Conservation (phyloP, 495 filamentous ascomycete genomes). For the Xylaria bambusicola region DNA sequence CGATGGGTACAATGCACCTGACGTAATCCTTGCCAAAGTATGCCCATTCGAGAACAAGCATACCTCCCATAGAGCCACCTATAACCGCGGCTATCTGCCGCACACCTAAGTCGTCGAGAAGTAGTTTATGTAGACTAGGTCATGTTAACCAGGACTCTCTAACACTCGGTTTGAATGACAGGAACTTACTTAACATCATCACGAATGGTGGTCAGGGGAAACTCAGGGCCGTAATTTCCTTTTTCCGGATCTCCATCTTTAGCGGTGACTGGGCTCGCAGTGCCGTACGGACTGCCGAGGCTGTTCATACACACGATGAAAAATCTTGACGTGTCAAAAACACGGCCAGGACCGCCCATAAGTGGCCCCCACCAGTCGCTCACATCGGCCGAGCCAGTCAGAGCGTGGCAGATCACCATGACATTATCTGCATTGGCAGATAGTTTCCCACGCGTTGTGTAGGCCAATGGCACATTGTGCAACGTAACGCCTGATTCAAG, state of each 20-base stretch:
- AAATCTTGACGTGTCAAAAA: slow-evolving; percentile 90
- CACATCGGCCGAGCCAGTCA: slow-evolving; percentile 95
- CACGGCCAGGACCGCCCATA: slow-evolving; percentile 82
- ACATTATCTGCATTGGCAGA: slow-evolving; percentile 80
- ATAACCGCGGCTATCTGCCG: slow-evolving; percentile 84
- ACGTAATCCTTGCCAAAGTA: slow-evolving; percentile 97
- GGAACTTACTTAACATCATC: slow-evolving; percentile 88
- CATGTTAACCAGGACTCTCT: slow-evolving; percentile 18
- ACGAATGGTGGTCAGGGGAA: slow-evolving; percentile 89
- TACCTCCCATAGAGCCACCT: slow-evolving; percentile 97
- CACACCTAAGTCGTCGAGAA: slow-evolving; percentile 88
- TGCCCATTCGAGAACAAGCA: slow-evolving; percentile 95
- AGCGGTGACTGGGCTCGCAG: slow-evolving; percentile 88
- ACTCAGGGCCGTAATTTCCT: slow-evolving; percentile 89
- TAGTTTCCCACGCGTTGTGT: slow-evolving; percentile 80
- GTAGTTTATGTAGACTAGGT: slow-evolving; percentile 79
- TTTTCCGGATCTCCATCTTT: slow-evolving; percentile 75
- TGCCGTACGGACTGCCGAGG: slow-evolving; percentile 94
- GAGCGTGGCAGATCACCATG: slow-evolving; percentile 94
- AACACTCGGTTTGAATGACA: slow-evolving; percentile 2
- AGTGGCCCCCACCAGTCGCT: slow-evolving; percentile 98
- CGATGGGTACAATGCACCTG: slow-evolving; percentile 86
- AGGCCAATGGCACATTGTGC: slow-evolving; percentile 87
- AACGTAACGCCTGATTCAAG: slow-evolving; percentile 91
- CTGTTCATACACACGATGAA: slow-evolving; percentile 96